A percentile compares a stretch with the other conserved stretches of the same genome.
Evolutionary conservation across 164 flowering plant genomes (phyloP).

Genomic region (Vitis labrusca): DNA sequence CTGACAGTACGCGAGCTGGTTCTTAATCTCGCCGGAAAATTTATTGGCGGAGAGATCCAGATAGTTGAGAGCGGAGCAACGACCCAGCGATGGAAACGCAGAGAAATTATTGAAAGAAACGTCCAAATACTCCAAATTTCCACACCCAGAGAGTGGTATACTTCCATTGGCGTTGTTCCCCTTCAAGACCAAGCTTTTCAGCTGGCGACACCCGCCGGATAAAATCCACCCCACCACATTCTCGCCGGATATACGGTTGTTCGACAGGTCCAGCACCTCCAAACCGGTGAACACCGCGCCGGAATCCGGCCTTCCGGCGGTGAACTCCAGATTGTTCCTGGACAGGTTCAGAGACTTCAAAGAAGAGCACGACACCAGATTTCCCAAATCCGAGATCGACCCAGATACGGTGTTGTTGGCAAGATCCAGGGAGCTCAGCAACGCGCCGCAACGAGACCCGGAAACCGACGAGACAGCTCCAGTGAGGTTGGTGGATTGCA

Average conservation of each 20-base stretch:
- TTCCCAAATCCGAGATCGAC: slow-evolving; percentile 38
- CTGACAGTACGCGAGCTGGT: slow-evolving; percentile 35
- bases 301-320: slow-evolving; percentile 12
- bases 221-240: slow-evolving; percentile 43
- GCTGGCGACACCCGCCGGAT: slow-evolving; percentile 47
- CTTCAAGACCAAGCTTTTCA: slow-evolving; percentile 41
- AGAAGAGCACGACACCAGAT: slow-evolving; percentile 42
- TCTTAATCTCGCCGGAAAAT: slow-evolving; percentile 45
- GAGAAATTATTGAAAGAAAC: slow-evolving; percentile 69
- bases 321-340: slow-evolving; percentile 38
- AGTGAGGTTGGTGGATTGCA: slow-evolving; percentile 38
- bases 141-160: slow-evolving; percentile 36
- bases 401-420: slow-evolving; percentile 59
- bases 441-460: slow-evolving; percentile 36
- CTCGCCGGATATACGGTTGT: slow-evolving; percentile 48
- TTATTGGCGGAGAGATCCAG: slow-evolving; percentile 68
- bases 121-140: slow-evolving; percentile 48
- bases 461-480: slow-evolving; percentile 43
- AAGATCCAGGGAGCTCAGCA: slow-evolving; percentile 58
- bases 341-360: slow-evolving; percentile 64
- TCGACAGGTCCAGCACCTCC: slow-evolving; percentile 68
- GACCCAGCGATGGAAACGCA: slow-evolving; percentile 36
- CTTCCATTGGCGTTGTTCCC: slow-evolving; percentile 55
- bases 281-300: slow-evolving; percentile 28
- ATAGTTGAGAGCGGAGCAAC: slow-evolving; percentile 41